Evolutionary conservation across 768 basidiomycete genomes (phyloP).

Genomic region (Mycena epipterygia): DNA sequence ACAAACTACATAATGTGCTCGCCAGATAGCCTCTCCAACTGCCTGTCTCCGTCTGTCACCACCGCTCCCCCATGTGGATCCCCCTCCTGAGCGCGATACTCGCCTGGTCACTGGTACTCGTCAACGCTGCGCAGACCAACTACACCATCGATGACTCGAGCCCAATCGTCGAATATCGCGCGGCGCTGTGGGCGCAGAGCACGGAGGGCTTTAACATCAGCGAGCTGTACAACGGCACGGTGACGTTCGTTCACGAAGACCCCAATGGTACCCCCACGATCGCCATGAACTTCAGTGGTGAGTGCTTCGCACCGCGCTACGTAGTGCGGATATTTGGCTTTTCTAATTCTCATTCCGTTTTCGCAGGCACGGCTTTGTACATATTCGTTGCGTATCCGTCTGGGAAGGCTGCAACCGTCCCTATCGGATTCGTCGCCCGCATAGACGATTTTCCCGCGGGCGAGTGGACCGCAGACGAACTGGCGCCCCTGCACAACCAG

Average conservation of each 20-base stretch:
- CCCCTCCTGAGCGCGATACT: background rate
- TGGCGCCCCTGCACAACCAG: background rate
- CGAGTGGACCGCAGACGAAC: background rate
- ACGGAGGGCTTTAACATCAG: background rate
- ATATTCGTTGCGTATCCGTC: constrained; percentile 17
- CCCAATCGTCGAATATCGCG: constrained; percentile 1
- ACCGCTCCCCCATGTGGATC: background rate
- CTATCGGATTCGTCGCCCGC: background rate
- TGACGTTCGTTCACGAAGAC: background rate
- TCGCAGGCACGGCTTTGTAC: background rate
- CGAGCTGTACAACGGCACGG: constrained; percentile 8
- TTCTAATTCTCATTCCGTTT: background rate
- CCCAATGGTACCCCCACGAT: background rate
- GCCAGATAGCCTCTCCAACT: background rate
- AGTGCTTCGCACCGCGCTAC: background rate
- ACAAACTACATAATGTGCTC: background rate
- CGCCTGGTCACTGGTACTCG: background rate
- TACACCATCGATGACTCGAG: constrained; percentile 2
- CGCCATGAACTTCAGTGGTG: constrained; percentile 16
- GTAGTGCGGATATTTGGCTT: background rate
- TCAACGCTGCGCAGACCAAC: background rate
- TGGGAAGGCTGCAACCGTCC: background rate
- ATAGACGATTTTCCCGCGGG: background rate
- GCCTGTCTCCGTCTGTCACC: background rate
- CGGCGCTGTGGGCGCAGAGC: background rate